Conservation (phyloP, 192 early-diverging fungal genomes). For the Dimargaris verticillata region DNA sequence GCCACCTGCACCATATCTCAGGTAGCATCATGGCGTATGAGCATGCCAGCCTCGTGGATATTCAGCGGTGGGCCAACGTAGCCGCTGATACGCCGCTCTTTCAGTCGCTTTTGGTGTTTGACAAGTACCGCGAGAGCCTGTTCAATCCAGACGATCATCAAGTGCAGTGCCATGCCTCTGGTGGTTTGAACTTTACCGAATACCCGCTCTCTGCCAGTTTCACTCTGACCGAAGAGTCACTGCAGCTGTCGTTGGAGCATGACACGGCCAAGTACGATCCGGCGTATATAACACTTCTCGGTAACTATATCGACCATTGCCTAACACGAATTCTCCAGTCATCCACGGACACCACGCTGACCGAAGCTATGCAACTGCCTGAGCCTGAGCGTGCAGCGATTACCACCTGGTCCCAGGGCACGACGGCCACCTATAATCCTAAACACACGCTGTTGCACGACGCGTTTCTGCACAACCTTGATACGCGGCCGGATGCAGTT, state of each 20-base stretch:
- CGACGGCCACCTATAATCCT: no score
- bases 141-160: neutral
- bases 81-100: neutral
- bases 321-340: neutral
- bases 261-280: neutral
- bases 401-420: neutral
- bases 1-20: neutral
- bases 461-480: neutral
- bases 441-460: no score
- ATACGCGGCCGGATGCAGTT: neutral
- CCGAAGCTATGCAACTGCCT: neutral
- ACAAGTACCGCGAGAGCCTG: neutral
- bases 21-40: neutral
- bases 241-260: neutral
- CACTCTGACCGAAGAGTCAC: neutral
- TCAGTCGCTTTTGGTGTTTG: neutral
- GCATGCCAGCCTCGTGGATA: constrained; percentile 5
- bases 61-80: neutral
- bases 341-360: neutral
- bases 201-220: neutral
- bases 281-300: neutral
- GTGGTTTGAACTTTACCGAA: neutral
- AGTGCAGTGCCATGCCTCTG: neutral
- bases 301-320: neutral
- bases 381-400: neutral